phyloP scores from a whole-genome alignment of 345 rosid species.

The Eucalyptus lansdowneana region DNA sequence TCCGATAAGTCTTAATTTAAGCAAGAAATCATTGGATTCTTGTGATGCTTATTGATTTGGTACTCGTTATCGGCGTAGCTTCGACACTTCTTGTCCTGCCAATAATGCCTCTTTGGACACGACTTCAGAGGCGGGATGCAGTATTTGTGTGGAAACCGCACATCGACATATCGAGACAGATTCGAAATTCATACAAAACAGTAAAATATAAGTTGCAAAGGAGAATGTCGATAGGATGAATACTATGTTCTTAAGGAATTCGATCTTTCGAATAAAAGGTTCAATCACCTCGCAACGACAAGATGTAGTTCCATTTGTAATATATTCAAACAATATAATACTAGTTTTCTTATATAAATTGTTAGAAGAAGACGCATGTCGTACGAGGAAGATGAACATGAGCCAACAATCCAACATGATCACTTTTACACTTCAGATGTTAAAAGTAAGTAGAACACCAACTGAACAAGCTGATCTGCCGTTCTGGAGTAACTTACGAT shows the following conservation, averaged over 20 bases:
- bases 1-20: background rate
- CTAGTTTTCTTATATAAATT: background rate
- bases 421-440: background rate
- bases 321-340: background rate
- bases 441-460: background rate
- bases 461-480: background rate
- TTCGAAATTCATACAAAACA: background rate
- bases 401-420: background rate
- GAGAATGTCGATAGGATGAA: background rate
- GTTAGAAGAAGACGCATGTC: background rate
- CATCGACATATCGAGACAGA: rapidly evolving
- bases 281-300: background rate
- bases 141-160: background rate
- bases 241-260: background rate
- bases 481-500: background rate
- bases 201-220: background rate
- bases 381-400: background rate
- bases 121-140: background rate
- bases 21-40: background rate
- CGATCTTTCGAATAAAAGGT: background rate
- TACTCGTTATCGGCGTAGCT: background rate
- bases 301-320: background rate
- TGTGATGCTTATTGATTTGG: background rate
- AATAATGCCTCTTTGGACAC: background rate
- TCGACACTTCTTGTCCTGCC: background rate